Evolutionary conservation across 352 stramenopile species (phyloP), one percentile per base, ranked within the genome.

Genomic region (Peronosclerospora sorghi): DNA sequence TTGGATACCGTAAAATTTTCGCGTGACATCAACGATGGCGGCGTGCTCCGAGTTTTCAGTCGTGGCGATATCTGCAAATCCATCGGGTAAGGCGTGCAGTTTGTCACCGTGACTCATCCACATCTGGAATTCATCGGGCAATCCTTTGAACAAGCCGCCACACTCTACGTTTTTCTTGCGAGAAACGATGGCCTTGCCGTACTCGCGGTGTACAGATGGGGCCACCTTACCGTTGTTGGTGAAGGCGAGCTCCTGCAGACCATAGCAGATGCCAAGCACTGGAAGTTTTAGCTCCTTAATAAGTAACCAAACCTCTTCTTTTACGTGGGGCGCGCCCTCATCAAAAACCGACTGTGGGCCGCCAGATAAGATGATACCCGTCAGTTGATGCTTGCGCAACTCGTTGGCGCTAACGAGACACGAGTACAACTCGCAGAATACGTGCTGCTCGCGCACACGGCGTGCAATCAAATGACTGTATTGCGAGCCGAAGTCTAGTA

Each of bases 41-140:
- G 86, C 73, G 78, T 98, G 73, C 63, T 94, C 68, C 43, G 84
- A 95, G 73, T 95, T 96, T 45, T 85, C 66, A 8, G 83, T 96
- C 28, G 59, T 78, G 18, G 76, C 80, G 26, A 96, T 78, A 58
- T 94, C 74, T 21, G 89, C 68, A 61, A 96, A 96, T 47, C 95
- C 96, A 27, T 95, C 73, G 2, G 96, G 96, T 20, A 96, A 80
- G 27, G 74, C 65, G 48, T 85, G 94, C 28, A 99, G 72, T 70
- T 98, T 98, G 73, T 99, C 96, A 23, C 95, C 96, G 70, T 99
- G 96, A 62, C 86, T 97, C 96, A 99, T 99, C 96, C 96, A 99
- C 73, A 99, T 91, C 68, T 97, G 88, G 65, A 98, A 97, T 45
- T 96, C 76, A 18, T 93, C 83, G 15, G 96, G 73, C 21, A 93